These are phyloP conservation scores for Cryptococcus sp. DNA, from an alignment of 1,284 basidiomycete genomes.

Conservation along the genomic window DNA sequence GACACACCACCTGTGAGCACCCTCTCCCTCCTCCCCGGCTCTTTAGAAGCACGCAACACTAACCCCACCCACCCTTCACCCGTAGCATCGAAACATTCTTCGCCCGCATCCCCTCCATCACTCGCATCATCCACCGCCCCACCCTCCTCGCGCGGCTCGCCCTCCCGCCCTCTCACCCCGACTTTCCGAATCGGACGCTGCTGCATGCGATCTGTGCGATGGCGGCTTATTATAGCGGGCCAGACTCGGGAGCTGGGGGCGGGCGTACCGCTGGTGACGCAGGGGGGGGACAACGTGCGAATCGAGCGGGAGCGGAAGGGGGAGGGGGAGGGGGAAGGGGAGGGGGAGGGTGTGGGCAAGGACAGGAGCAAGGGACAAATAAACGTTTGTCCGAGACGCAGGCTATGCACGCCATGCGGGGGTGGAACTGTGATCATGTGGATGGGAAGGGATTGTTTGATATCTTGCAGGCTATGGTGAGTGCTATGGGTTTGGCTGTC, in stretches of 20 bases:
- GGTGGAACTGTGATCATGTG: conserved; percentile 16
- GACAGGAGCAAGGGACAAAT: conserved; percentile 16
- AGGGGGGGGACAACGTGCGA: too few relatives aligned
- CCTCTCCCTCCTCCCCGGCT: too few relatives aligned
- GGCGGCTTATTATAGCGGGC: neutral
- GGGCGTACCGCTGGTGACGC: too few relatives aligned
- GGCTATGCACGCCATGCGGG: conserved; percentile 18
- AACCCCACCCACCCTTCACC: too few relatives aligned
- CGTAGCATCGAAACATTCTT: conserved; percentile 46
- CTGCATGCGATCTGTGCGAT: conserved; percentile 52
- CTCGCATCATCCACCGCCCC: conserved; percentile 40
- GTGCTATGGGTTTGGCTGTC: too few relatives aligned
- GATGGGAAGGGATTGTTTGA: conserved; percentile 27
- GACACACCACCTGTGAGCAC: too few relatives aligned
- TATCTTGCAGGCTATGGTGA: conserved; percentile 27
- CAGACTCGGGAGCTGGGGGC: neutral
- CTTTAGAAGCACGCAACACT: too few relatives aligned
- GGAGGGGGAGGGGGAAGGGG: conserved; percentile 4
- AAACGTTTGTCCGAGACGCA: conserved; percentile 32
- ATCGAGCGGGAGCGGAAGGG: conserved; percentile 12
- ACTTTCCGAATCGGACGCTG: conserved; percentile 49
- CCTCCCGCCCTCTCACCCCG: conserved; percentile 45
- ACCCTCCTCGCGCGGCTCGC: conserved; percentile 44
- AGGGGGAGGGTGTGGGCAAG: conserved; percentile 5
- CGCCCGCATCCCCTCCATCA: conserved; percentile 35